Evolutionary conservation across 2,329 filamentous ascomycete genomes (phyloP).

Genomic region (Rhinocladiella mackenziei): DNA sequence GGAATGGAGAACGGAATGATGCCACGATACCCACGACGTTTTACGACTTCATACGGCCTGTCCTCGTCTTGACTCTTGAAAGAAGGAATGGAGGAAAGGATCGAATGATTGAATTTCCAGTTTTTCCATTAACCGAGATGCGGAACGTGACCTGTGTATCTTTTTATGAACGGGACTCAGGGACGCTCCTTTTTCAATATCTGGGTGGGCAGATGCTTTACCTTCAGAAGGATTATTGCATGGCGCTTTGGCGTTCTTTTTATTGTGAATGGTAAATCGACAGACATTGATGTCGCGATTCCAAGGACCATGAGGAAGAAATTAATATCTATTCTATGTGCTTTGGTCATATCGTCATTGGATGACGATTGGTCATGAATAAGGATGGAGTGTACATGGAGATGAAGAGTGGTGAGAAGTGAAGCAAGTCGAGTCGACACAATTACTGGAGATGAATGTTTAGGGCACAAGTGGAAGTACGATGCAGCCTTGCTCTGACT

Average conservation of each 20-base stretch:
- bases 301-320: no score
- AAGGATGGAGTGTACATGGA: not conserved
- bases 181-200: not conserved
- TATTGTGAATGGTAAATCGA: not conserved
- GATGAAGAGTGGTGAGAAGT: no score
- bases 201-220: not conserved
- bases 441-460: not conserved
- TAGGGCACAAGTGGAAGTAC: no score
- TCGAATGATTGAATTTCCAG: not conserved
- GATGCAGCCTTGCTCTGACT: no score
- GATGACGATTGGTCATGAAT: no score
- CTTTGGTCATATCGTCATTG: no score
- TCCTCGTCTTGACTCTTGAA: not conserved
- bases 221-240: not conserved
- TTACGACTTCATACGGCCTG: not conserved
- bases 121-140: constrained; percentile 1
- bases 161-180: constrained; percentile 1
- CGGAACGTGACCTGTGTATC: no score
- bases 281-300: not conserved
- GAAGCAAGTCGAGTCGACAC: no score
- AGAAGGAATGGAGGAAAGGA: not conserved
- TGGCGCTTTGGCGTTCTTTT: constrained; percentile 5
- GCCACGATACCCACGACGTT: constrained; percentile 24
- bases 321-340: no score
- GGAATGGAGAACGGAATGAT: constrained; percentile 12